These are phyloP conservation scores for Nakazawaea laoshanensis DNA, from an alignment of 805 yeast genomes.

Conservation along the genomic window DNA sequence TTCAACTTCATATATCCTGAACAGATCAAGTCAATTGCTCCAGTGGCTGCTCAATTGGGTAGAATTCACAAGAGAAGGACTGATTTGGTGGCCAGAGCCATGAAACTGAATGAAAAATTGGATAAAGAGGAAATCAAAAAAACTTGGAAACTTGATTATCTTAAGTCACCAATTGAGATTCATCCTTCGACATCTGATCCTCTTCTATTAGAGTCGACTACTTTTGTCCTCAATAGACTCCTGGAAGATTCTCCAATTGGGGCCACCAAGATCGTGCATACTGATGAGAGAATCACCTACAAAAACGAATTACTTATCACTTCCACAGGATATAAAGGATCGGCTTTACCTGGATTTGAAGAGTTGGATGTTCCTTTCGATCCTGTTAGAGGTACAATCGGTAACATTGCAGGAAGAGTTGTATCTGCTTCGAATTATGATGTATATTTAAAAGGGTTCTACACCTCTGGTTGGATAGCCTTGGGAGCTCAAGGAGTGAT, in stretches of 20 bases:
- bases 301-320: conserved; percentile 63
- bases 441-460: conserved; percentile 37
- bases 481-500: conserved; percentile 86
- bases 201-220: conserved; percentile 31
- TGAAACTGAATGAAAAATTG: conserved; percentile 7
- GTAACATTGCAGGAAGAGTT: conserved; percentile 37
- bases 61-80: conserved; percentile 60
- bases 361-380: conserved; percentile 43
- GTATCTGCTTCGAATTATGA: conserved; percentile 14
- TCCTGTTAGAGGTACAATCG: conserved; percentile 30
- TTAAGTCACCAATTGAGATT: conserved; percentile 54
- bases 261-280: conserved; percentile 25
- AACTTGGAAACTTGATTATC: conserved; percentile 64
- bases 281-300: conserved; percentile 24
- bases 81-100: conserved; percentile 43
- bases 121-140: conserved; percentile 13
- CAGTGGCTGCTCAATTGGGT: conserved; percentile 24
- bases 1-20: conserved; percentile 39
- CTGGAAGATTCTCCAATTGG: conserved; percentile 27
- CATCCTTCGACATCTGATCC: conserved; percentile 28
- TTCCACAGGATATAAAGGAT: conserved; percentile 78
- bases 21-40: conserved; percentile 21
- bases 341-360: conserved; percentile 50
- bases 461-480: conserved; percentile 87
- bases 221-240: conserved; percentile 40